Conservation (phyloP, 768 basidiomycete species). For the Heimioporus sp. region DNA sequence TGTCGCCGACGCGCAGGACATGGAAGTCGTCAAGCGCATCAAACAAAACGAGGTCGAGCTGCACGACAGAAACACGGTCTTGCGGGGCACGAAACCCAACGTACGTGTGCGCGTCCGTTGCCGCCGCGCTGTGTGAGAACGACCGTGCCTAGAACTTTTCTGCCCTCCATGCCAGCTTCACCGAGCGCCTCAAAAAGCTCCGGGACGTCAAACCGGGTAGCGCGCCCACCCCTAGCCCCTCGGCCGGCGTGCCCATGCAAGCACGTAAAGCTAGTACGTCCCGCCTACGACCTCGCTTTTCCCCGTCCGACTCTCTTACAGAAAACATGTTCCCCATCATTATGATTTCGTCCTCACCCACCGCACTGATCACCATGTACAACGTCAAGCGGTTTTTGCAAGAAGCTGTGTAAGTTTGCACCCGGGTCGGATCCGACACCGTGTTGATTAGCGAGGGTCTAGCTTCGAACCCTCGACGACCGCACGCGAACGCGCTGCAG, state of each 20-base stretch:
- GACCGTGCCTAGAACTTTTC: slow-evolving; percentile 66
- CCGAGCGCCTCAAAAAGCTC: slow-evolving; percentile 77
- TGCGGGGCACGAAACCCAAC: slow-evolving; percentile 81
- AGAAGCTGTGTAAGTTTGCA: slow-evolving; percentile 64
- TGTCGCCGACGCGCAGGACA: slow-evolving; percentile 71
- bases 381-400: slow-evolving; percentile 94
- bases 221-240: slow-evolving; percentile 34
- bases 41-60: slow-evolving; percentile 72
- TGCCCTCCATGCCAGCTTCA: slow-evolving; percentile 59
- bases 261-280: slow-evolving; percentile 70
- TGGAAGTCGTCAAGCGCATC: slow-evolving; percentile 86
- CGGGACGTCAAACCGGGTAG: slow-evolving; percentile 64
- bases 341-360: slow-evolving; percentile 92
- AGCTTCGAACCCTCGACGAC: slow-evolving; percentile 77
- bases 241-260: slow-evolving; percentile 40
- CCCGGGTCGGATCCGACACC: too few species aligned
- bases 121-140: background rate
- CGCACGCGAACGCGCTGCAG: slow-evolving; percentile 63
- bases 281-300: background rate
- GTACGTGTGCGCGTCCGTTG: slow-evolving; percentile 42
- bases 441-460: background rate
- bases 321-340: slow-evolving; percentile 89
- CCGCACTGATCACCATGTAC: slow-evolving; percentile 95
- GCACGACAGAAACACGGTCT: slow-evolving; percentile 75
- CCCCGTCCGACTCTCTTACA: slow-evolving; percentile 23